A percentile compares a stretch with the other conserved stretches of the same genome.
phyloP scores from a whole-genome alignment of 169 alveolate genomes.

The Toxoplasma gondii region DNA sequence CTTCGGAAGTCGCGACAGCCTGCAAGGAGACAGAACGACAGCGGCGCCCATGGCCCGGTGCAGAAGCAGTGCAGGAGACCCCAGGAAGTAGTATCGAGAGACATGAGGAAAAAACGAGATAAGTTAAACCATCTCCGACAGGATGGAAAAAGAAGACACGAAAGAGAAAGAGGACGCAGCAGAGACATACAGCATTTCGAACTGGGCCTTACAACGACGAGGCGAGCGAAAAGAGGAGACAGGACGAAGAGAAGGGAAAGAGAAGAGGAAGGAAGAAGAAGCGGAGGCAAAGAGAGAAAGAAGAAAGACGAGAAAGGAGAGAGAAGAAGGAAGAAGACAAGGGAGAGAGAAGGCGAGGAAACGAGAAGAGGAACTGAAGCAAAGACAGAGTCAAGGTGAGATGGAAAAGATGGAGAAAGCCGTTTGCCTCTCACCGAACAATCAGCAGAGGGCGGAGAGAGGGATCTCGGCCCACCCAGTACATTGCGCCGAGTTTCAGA shows the following conservation, averaged over 20 bases:
- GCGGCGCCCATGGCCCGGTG: neutral
- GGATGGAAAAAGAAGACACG: neutral
- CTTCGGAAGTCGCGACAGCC: slow-evolving; percentile 66
- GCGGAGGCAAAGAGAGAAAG: too few species aligned
- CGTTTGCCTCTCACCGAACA: slow-evolving; percentile 33
- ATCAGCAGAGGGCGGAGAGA: slow-evolving; percentile 74
- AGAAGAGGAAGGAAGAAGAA: neutral
- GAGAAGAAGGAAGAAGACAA: neutral
- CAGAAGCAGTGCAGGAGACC: neutral
- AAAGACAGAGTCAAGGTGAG: too few species aligned
- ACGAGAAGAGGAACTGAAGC: too few species aligned
- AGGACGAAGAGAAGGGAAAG: too few species aligned
- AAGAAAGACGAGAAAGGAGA: too few species aligned
- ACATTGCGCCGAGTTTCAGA: slow-evolving; percentile 74
- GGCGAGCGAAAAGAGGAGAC: too few species aligned
- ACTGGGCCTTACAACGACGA: too few species aligned
- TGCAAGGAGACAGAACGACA: neutral
- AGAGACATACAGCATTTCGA: too few species aligned
- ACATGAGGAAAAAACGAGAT: neutral
- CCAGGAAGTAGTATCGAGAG: neutral
- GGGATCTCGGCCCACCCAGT: slow-evolving; percentile 78
- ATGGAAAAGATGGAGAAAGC: too few species aligned
- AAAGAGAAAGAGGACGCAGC: neutral
- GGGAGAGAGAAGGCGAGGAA: too few species aligned
- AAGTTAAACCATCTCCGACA: neutral